Evolutionary conservation across 495 filamentous ascomycete genomes (phyloP), one percentile per base, ranked within the genome.

Genomic region (Aspergillus sparsus): DNA sequence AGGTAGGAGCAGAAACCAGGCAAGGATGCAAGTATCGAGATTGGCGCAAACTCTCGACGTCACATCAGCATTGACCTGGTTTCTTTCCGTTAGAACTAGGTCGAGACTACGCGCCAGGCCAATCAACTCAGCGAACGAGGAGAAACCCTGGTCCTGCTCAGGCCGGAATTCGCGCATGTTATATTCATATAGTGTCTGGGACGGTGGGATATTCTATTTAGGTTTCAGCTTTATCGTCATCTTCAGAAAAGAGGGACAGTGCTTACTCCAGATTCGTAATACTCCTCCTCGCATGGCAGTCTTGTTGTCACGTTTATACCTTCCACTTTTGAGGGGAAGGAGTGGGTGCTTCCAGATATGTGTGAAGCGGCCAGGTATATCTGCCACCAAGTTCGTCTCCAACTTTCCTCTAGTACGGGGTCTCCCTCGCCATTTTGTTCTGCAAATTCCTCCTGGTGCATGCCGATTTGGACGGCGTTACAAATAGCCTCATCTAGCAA

Each of bases 231-330:
- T 18, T 9, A 47, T 9, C 2, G 37, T 41, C 37, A 41, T 13
- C 34, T 90, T 21, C 60, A 54, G 64, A 46, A 16, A 45, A 46
- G 37, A 27, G 13, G 6, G 10, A 16, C 21, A 44, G 64, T 35
- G 79, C 83, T 66, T 76, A 88, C 86, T 61, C 85, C 87, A 45
- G 75, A 77, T 39, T 75, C 68, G 74, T 88, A 94, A 47, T 89
- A 79, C 15, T 75, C 72, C 68, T 94, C 87, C 60, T 93, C 89
- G 64, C 89, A 93, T 2, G 90, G 90, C 15, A 93, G 73, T 12
- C 77, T 80, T 4, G 86, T 85, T 39, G 86, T 83, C 13, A 80
- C 70, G 42, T 71, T 67, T 49, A 89, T 77, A 39, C 82, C 77
- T 58, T 81, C 81, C 31, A 87, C 74, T 41, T 77, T 66, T 60